Percentiles rank a stretch among this genome's conserved stretches.
phyloP scores from a whole-genome alignment of 352 stramenopile species.

The Phytophthora sansomeana region DNA sequence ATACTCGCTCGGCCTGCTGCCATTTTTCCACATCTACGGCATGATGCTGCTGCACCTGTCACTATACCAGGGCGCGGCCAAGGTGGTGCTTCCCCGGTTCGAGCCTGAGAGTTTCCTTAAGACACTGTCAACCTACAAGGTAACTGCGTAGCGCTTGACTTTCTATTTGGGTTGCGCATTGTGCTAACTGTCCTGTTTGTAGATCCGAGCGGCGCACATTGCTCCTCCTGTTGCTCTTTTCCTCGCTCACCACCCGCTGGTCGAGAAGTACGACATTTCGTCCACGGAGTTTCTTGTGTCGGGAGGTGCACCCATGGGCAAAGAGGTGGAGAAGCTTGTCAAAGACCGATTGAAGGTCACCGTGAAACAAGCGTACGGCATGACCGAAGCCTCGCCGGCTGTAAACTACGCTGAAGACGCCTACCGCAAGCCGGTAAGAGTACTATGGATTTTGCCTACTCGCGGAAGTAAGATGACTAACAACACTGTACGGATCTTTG shows the following conservation, averaged over 20 bases:
- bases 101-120: constrained; percentile 90
- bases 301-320: constrained; percentile 89
- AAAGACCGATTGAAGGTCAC: constrained; percentile 65
- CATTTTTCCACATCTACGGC: constrained; percentile 97
- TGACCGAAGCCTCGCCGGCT: constrained; percentile 62
- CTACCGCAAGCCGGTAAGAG: constrained; percentile 37
- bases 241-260: constrained; percentile 89
- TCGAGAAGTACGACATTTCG: constrained; percentile 93
- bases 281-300: constrained; percentile 80
- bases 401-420: constrained; percentile 46
- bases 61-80: constrained; percentile 77
- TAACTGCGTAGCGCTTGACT: constrained; percentile 2
- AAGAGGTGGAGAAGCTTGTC: constrained; percentile 80
- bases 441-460: neutral
- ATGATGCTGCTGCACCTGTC: constrained; percentile 84
- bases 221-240: constrained; percentile 90
- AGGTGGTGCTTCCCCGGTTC: constrained; percentile 92
- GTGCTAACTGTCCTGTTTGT: neutral
- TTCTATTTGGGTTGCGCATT: neutral
- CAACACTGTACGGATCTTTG: neutral
- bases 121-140: constrained; percentile 73
- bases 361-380: constrained; percentile 67
- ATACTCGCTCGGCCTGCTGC: constrained; percentile 76
- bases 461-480: constrained; percentile 5
- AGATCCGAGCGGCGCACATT: constrained; percentile 64